Percentiles rank a stretch among this genome's conserved stretches.
Evolutionary conservation across 2,329 filamentous ascomycete genomes (phyloP).

Genomic region (Xylaria multiplex): DNA sequence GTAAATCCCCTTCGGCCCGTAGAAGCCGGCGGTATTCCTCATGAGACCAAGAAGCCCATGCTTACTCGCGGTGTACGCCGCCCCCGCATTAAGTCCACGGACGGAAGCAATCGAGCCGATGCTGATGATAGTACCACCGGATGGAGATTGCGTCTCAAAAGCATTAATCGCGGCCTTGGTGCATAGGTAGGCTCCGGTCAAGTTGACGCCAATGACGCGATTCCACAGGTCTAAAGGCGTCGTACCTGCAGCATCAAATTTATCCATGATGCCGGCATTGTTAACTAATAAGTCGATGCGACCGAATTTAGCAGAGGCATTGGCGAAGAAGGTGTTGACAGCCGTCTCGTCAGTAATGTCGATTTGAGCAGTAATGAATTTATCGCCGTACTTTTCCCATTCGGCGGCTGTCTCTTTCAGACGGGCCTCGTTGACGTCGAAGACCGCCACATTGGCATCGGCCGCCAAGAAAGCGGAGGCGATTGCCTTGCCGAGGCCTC

Average conservation of each 20-base stretch:
- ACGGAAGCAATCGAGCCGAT: conserved; percentile 39
- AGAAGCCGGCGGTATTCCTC: conserved; percentile 67
- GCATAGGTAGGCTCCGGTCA: conserved; percentile 64
- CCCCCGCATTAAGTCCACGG: conserved; percentile 49
- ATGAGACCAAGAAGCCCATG: conserved; percentile 64
- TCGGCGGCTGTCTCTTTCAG: conserved; percentile 36
- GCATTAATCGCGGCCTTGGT: conserved; percentile 61
- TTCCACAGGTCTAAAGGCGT: conserved; percentile 61
- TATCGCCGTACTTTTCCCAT: conserved; percentile 30
- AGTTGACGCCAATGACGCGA: conserved; percentile 63
- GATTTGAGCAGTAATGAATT: conserved; percentile 43
- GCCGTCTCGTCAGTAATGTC: conserved; percentile 49
- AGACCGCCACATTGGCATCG: conserved; percentile 50
- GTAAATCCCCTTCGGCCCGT: conserved; percentile 63
- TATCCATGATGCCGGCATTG: conserved; percentile 67
- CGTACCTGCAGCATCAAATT: conserved; percentile 62
- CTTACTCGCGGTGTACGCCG: conserved; percentile 64
- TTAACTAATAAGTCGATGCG: conserved; percentile 68
- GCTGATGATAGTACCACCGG: conserved; percentile 43
- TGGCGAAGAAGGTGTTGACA: conserved; percentile 46
- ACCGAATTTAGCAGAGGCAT: conserved; percentile 49
- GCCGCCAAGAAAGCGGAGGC: conserved; percentile 48
- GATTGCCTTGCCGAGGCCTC: conserved; percentile 51
- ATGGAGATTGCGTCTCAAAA: conserved; percentile 54
- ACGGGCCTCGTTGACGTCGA: conserved; percentile 49